Evolutionary conservation across 1,284 basidiomycete species (phyloP), one percentile per base, ranked within the genome.

Genomic region (Papiliotrema flavescens): DNA sequence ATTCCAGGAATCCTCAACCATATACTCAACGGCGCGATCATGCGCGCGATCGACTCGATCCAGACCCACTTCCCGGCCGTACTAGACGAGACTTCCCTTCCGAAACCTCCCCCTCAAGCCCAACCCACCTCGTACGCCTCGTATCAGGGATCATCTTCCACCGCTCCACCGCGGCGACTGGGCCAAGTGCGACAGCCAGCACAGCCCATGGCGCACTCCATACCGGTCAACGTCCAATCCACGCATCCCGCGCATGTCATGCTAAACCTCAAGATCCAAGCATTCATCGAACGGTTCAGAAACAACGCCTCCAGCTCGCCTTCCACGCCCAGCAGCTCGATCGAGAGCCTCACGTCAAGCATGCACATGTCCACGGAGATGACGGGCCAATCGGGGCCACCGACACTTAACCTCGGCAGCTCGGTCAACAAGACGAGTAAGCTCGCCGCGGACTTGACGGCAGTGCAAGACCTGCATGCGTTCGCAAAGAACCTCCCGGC

Each of bases 221-320:
- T 59, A 1, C 72, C 72, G 2, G 67, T 70, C 2, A 63, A 67
- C 41, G n/a, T 42, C 20, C 53, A 59, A 22, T 68, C 66, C 7
- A 39, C 57, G 2, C 54, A 62, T 22, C 67, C 73, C 1, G 51
- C 66, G 17, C 73, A 74, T 52, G 65, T 77, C 49, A 54, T 54
- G 8, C 62, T 76, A 40, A 73, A 74, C 49, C 65, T 75, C 23
- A 65, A 72, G 40, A 73, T 72, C 51, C 71, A 74, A 49, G 59
- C 65, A 51, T 74, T 71, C 48, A 72, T 74, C 55, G 61, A 71
- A 49, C 59, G 57, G 6, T 61, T 69, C 36, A 53, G 69, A 2
- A 56, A 58, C 19, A 46, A 62, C 28, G 55, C 54, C 14, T 60
- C 63, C 8, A 64, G 62, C 3, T 66, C 67, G 1, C 57, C 64